A percentile compares a stretch with the other conserved stretches of the same genome.
phyloP scores from a whole-genome alignment of 371 early-diverging fungal species.

The Mucor circinelloides region DNA sequence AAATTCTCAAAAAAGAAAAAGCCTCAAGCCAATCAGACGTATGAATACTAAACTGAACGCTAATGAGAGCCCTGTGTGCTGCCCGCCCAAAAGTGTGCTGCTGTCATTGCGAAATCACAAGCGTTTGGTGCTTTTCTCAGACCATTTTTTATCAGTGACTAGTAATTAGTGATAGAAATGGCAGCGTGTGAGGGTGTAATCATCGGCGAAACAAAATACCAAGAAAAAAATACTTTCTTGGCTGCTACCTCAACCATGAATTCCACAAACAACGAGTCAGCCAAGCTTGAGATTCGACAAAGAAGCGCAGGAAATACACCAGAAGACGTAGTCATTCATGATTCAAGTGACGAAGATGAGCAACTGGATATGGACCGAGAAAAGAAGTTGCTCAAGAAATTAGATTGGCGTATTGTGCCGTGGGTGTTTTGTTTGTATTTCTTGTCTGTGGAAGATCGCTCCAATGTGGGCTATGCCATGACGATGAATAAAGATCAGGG shows the following conservation, averaged over 20 bases:
- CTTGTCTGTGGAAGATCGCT: constrained; percentile 50
- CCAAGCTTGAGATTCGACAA: constrained; percentile 9
- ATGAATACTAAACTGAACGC: too few relatives aligned
- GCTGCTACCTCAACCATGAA: background rate
- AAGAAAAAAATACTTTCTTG: background rate
- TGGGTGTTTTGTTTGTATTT: constrained; percentile 56
- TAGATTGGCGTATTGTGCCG: constrained; percentile 54
- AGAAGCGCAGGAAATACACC: background rate
- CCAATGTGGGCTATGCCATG: constrained; percentile 56
- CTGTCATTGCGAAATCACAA: too few relatives aligned
- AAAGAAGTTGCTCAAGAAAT: constrained; percentile 42
- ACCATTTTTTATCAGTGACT: background rate
- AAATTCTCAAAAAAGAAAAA: too few relatives aligned
- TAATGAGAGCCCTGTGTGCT: too few relatives aligned
- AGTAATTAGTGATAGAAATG: background rate
- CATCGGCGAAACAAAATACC: background rate
- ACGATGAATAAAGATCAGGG: constrained; percentile 50
- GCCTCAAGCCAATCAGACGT: too few relatives aligned
- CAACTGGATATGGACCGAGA: constrained; percentile 6
- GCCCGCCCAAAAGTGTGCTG: too few relatives aligned
- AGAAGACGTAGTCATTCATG: background rate
- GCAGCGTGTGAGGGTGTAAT: background rate
- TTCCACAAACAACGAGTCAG: background rate
- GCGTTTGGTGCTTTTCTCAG: too few relatives aligned
- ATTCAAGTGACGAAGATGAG: background rate